A percentile compares a stretch with the other conserved stretches of the same genome.
Evolutionary conservation across 768 basidiomycete genomes (phyloP).

Genomic region (Leccinellum rugosiceps): DNA sequence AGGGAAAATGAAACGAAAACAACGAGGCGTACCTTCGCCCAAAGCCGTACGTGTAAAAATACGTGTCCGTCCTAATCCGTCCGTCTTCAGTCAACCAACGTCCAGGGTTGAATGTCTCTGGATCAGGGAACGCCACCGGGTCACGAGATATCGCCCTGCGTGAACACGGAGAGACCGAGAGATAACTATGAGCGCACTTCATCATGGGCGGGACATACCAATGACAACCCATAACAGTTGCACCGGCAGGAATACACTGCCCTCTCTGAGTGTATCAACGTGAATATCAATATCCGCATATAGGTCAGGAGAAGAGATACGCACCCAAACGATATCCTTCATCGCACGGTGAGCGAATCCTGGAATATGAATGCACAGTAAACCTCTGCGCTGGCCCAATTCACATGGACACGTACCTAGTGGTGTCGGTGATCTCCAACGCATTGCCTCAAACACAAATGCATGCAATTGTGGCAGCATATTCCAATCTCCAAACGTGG

Average conservation of each 20-base stretch:
- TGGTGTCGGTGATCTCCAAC: conserved; percentile 33
- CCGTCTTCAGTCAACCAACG: conserved; percentile 6
- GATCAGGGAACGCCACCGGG: neutral
- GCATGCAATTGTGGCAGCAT: conserved; percentile 33
- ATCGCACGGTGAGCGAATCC: conserved; percentile 62
- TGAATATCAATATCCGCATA: neutral
- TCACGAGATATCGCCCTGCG: neutral
- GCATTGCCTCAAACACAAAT: conserved; percentile 33
- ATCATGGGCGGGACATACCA: neutral
- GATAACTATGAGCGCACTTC: neutral
- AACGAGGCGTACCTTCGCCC: neutral
- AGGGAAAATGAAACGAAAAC: neutral
- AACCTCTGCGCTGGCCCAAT: neutral
- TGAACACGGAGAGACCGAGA: neutral
- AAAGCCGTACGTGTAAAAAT: conserved; percentile 3
- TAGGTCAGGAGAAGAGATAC: neutral
- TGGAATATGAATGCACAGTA: neutral
- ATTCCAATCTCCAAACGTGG: conserved; percentile 33
- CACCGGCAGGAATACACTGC: neutral
- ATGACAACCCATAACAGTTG: neutral
- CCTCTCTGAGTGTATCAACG: neutral
- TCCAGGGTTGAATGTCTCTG: neutral
- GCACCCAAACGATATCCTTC: conserved; percentile 58
- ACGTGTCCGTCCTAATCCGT: neutral
- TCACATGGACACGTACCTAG: conserved; percentile 23